Conservation (phyloP, 2,329 filamentous ascomycete species). For the Lomentospora prolificans region DNA sequence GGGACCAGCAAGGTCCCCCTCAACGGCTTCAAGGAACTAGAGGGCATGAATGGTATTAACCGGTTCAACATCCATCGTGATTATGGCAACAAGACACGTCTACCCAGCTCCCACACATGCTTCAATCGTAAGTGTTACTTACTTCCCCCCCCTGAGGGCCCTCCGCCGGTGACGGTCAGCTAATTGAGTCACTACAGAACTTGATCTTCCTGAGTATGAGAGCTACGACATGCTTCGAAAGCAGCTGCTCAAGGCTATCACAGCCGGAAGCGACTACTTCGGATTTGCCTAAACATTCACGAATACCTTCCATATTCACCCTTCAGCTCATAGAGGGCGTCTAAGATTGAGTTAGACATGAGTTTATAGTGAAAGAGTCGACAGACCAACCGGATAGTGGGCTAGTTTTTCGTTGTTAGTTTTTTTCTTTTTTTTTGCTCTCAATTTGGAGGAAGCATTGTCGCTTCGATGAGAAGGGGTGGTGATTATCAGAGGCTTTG, state of each 20-base stretch:
- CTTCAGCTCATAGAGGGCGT: neutral
- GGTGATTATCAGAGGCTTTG: too few relatives aligned
- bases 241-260: conserved; percentile 90
- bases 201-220: conserved; percentile 96
- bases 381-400: neutral
- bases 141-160: neutral
- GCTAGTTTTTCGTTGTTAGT: neutral
- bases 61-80: conserved; percentile 98
- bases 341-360: neutral
- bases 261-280: conserved; percentile 94
- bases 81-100: conserved; percentile 89
- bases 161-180: neutral
- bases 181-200: conserved; percentile 52
- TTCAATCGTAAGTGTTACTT: conserved; percentile 78
- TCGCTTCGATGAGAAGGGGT: too few relatives aligned
- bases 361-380: neutral
- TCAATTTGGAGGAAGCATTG: too few relatives aligned
- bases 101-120: conserved; percentile 95
- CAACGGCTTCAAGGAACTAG: conserved; percentile 97
- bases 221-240: conserved; percentile 84
- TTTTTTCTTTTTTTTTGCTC: too few relatives aligned
- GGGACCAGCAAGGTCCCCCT: conserved; percentile 96
- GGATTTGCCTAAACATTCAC: conserved; percentile 69
- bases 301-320: neutral
- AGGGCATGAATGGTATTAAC: conserved; percentile 98